A percentile compares a stretch with the other conserved stretches of the same genome.
Conservation (phyloP, 306 rosid species). For the Pachyrhizus erosus region DNA sequence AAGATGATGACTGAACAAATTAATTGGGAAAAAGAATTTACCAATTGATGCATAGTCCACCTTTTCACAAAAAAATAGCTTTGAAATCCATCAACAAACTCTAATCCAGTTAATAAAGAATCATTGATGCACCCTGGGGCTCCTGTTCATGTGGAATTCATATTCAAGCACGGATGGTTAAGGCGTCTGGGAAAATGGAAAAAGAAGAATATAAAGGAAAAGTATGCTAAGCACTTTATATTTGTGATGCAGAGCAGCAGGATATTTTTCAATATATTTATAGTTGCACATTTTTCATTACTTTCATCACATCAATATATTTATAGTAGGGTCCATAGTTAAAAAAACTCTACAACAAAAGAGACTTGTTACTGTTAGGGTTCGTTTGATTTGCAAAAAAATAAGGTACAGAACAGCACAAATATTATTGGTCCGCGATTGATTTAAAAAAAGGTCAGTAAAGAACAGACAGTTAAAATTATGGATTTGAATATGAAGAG, state of each 20-base stretch:
- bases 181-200: conserved; percentile 29
- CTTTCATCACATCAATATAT: conserved; percentile 29
- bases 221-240: conserved; percentile 6
- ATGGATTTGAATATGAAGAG: no score
- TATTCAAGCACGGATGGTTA: conserved; percentile 38
- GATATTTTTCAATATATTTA: conserved; percentile 21
- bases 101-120: conserved; percentile 87
- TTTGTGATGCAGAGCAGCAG: conserved; percentile 16
- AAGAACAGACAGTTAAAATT: conserved; percentile 27
- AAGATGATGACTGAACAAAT: conserved; percentile 37
- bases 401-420: no score
- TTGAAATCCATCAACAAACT: conserved; percentile 87
- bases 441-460: no score
- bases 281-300: conserved; percentile 12
- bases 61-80: conserved; percentile 85
- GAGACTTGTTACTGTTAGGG: neutral
- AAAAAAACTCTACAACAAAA: neutral
- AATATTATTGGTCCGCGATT: no score
- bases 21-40: conserved; percentile 51
- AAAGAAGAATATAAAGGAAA: conserved; percentile 15
- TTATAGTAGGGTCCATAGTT: neutral
- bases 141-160: conserved; percentile 67
- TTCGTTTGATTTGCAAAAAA: no score
- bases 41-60: conserved; percentile 99
- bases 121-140: conserved; percentile 95